Evolutionary conservation across 441 rosid genomes (phyloP), one percentile per base, ranked within the genome.

Genomic region (Croton setiger): DNA sequence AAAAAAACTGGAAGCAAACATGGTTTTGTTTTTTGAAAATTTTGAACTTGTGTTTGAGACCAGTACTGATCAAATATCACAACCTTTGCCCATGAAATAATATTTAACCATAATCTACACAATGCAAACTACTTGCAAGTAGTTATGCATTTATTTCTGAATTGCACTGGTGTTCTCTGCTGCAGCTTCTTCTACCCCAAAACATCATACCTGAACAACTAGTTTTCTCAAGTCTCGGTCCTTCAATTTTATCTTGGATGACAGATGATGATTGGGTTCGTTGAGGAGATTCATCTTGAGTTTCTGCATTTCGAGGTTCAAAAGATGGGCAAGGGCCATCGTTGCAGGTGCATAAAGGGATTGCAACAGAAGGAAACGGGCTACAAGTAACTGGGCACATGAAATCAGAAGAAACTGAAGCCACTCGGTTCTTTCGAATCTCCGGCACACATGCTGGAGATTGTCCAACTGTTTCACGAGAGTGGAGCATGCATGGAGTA

Each of bases 151-250:
- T 95, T 78, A 94, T 92, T 74, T 95, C 99, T 1, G 99, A 95
- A 63, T 95, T 89, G 86, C 98, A 90, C 67, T 85, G 97, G 65
- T 95, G 87, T 84, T 95, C 99, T 80, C 99, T 83, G 84, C 96
- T 95, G 79, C 98, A 87, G 85, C 98, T 95, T 80, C 99, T 88
- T 81, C 97, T 82, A 68, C 96, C 85, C 99, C 99, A 95, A 47
- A 95, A 95, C 97, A 95, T 90, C 75, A 94, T 90, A 71, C 87
- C 88, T 31, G 99, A 88, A 60, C 99, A 92, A n/a, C 79, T 84
- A 31, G 96, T 86, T 75, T 88, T 90, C 73, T 85, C 98, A 68
- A 87, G 84, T 69, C 93, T 80, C 1, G 90, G 83, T 72, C 91
- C 94, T 67, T 84, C 96, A 47, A 79, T 65, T 82, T 92, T 95